phyloP scores from a whole-genome alignment of 352 stramenopile species.

The Globisporangium solare region DNA sequence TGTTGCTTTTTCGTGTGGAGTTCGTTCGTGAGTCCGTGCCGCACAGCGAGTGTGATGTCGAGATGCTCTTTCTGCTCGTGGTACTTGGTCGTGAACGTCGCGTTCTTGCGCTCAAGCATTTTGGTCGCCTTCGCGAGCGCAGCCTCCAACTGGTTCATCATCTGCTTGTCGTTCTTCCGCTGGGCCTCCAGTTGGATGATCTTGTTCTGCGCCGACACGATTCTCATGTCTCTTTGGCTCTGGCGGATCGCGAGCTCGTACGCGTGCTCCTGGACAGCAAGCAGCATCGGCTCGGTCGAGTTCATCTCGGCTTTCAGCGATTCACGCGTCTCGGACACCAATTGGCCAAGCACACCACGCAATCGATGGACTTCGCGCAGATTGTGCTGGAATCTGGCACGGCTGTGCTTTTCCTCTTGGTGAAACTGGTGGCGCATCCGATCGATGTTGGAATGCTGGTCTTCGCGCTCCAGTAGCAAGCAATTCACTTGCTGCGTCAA shows the following conservation, averaged over 20 bases:
- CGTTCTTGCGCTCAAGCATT: slow-evolving; percentile 28
- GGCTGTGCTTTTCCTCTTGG: slow-evolving; percentile 20
- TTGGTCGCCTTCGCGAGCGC: slow-evolving; percentile 33
- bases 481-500: slow-evolving; percentile 16
- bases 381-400: slow-evolving; percentile 13
- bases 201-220: slow-evolving; percentile 42
- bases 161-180: slow-evolving; percentile 47
- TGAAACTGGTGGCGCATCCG: slow-evolving; percentile 11
- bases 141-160: slow-evolving; percentile 35
- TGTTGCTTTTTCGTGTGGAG: slow-evolving; percentile 47
- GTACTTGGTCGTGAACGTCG: slow-evolving; percentile 27
- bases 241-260: slow-evolving; percentile 42
- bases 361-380: slow-evolving; percentile 13
- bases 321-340: slow-evolving; percentile 14
- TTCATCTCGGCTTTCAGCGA: slow-evolving; percentile 22
- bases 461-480: slow-evolving; percentile 22
- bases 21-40: slow-evolving; percentile 47
- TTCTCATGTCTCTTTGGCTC: slow-evolving; percentile 35
- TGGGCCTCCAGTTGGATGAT: slow-evolving; percentile 55
- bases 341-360: slow-evolving; percentile 10
- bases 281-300: slow-evolving; percentile 26
- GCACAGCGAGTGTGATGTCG: slow-evolving; percentile 54
- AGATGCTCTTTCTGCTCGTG: slow-evolving; percentile 54
- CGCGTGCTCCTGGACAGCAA: slow-evolving; percentile 30
- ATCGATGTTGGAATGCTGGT: slow-evolving; percentile 9